A percentile compares a stretch with the other conserved stretches of the same genome.
These are phyloP conservation scores for Penstemon newberryi DNA, from an alignment of 257 asterid species.

Conservation along the genomic window DNA sequence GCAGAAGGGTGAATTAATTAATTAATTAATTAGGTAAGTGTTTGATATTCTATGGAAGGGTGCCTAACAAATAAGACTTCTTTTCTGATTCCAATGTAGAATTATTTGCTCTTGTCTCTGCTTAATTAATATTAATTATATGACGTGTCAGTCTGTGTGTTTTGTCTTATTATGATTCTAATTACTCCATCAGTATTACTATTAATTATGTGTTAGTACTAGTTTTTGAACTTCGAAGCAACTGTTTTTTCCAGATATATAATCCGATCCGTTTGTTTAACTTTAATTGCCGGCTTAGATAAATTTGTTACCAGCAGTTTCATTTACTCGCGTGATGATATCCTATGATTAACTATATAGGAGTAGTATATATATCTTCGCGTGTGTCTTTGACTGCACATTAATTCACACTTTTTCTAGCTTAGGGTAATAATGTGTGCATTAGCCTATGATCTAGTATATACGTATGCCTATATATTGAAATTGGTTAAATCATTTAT, in stretches of 20 bases:
- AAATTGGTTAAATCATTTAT: too few relatives aligned
- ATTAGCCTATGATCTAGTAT: neutral
- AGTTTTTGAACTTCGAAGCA: slow-evolving; percentile 40
- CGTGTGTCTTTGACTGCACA: neutral
- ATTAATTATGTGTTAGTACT: slow-evolving; percentile 18
- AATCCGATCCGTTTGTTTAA: slow-evolving; percentile 31
- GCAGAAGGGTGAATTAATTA: slow-evolving; percentile 12
- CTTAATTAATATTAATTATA: neutral
- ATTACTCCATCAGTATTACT: neutral
- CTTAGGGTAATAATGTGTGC: neutral
- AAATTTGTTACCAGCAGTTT: slow-evolving; percentile 10
- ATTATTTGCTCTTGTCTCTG: slow-evolving; percentile 43
- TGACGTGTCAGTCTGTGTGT: slow-evolving; percentile 21
- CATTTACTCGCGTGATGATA: slow-evolving; percentile 17
- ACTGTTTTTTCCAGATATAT: slow-evolving; percentile 36
- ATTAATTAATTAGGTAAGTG: slow-evolving; percentile 26
- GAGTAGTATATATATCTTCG: too few relatives aligned
- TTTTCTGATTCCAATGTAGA: slow-evolving; percentile 42
- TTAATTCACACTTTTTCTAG: neutral
- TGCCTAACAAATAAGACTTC: slow-evolving; percentile 29
- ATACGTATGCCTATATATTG: neutral
- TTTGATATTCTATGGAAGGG: slow-evolving; percentile 3
- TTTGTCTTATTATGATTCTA: slow-evolving; percentile 32
- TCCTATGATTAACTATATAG: neutral
- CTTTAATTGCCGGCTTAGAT: slow-evolving; percentile 28